Base-by-base conservation (phyloP, 805 yeast species). In the Wickerhamomyces subpelliculosus region DNA sequence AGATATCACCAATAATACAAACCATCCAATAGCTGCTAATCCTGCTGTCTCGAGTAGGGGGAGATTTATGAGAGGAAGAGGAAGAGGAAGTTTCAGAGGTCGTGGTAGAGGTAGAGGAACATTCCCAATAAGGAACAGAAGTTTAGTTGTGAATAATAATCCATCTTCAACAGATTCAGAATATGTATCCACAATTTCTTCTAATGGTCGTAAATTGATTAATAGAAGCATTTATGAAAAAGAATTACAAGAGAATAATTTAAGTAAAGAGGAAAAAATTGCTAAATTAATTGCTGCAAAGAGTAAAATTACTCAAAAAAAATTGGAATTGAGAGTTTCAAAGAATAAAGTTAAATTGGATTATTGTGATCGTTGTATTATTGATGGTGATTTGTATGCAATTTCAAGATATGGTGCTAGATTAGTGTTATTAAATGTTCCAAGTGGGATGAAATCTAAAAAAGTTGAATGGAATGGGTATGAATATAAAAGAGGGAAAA, bases 331-430 rank as follows among this genome's bases (percentile, higher is more conserved):
- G 2, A 46, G 53, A 25, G 35, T 45, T 2, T 45, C 52, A 30
- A 49, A 56, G 38, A 63, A 69, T 38, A 58, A 61, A 40, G 51
- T 52, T 7, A 58, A 60, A 35, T 61, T 67, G 31, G 74, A 67
- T 36, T 52, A 56, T 40, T 65, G 68, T 38, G 81, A 78, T 46
- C 59, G 79, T 28, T 46, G 67, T 9, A 35, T 48, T 12, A 58
- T 75, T 10, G 62, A 65, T 24, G 68, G 67, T 4, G 60, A 60
- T n/a, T 52, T 56, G 24, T 76, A 63, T 53, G 75, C 77, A 0
- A 60, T 69, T 4, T 49, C 64, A 1, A 51, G 58, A 14, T 53
- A 57, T 23, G 76, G 74, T 1, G 57, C 60, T 4, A 58, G 57
- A 35, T 54, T 78, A 24, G 62, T 67, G 0, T 65, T 72, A 0